Base-by-base conservation (phyloP, 106 monocot genomes). In the Dioscorea dumetorum region DNA sequence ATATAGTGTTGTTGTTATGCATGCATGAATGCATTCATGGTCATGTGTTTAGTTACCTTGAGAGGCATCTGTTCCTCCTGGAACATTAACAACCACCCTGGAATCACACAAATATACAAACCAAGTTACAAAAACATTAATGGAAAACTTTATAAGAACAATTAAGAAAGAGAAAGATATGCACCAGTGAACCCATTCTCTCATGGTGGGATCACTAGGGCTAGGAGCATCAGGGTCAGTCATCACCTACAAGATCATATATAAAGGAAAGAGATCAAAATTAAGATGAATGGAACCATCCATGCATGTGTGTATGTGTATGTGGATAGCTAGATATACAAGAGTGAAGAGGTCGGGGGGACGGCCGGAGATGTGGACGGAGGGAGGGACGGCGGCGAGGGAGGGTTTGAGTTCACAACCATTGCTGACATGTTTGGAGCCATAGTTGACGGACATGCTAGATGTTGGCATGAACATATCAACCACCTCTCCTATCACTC, bases 171-270 rank as follows among this genome's bases (percentile, higher is more conserved):
- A 33, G 23, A 50, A 34, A 60, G 18, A 5, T 51, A 57, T 12
- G 54, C 49, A 72, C 94, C 90, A 94, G 67, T 94, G 87, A 48
- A 94, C 61, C 76, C 71, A 87, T 56, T 94, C 94, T 50, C 90
- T 79, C 90, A 87, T 80, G 57, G 77, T 71, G 0, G 90, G 94
- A 11, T 94, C 94, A 68, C 94, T 94, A 0, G 94, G 94, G 22
- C 94, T 94, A 2, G 94, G 94, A 61, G 94, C 94, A 78, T 94
- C 94, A 5, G 90, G 94, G 62, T 94, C 94, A 2, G 84, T 90
- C 90, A 94, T 84, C 34, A 90, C 85, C 94, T 82, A 64, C 15
- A 56, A 54, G 64, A 16, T 3, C 24, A 63, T 4, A n/a, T 2
- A 31, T 13, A 8, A 21, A n/a, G 35, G 9, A 3, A 50, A 15